Percentiles rank a stretch among this genome's conserved stretches.
Evolutionary conservation across 495 filamentous ascomycete genomes (phyloP).

Genomic region (Sphaerosporella brunnea): DNA sequence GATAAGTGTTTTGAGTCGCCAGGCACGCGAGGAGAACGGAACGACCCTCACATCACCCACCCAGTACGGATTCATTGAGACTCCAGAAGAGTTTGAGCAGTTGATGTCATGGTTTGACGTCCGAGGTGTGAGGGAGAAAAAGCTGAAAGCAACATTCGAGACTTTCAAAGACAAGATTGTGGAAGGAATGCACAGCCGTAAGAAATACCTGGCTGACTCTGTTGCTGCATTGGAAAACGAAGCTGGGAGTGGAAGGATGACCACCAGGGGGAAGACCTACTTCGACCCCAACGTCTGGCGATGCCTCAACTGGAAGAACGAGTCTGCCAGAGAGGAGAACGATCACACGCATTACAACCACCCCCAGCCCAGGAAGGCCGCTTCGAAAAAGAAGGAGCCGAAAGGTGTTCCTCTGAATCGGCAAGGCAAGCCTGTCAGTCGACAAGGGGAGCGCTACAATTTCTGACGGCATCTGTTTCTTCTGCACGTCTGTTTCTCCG

Average conservation of each 20-base stretch:
- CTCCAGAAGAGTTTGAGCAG: constrained; percentile 53
- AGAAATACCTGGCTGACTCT: constrained; percentile 44
- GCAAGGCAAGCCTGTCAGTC: constrained; percentile 24
- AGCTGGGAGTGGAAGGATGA: constrained; percentile 45
- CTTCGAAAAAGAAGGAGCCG: constrained; percentile 33
- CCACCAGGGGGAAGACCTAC: constrained; percentile 56
- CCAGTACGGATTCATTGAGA: constrained; percentile 84
- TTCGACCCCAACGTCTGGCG: constrained; percentile 42
- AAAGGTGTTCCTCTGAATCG: constrained; percentile 22
- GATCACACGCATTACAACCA: constrained; percentile 72
- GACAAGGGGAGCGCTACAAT: constrained; percentile 25
- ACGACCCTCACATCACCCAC: constrained; percentile 58
- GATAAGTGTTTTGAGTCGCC: constrained; percentile 69
- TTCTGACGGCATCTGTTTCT: constrained; percentile 10
- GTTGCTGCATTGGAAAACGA: constrained; percentile 37
- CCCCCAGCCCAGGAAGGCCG: constrained; percentile 44
- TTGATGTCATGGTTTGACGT: constrained; percentile 78
- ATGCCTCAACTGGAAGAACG: constrained; percentile 72
- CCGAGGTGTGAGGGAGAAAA: constrained; percentile 63
- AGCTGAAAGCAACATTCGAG: constrained; percentile 68
- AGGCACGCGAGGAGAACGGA: constrained; percentile 65
- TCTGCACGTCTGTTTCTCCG: background rate
- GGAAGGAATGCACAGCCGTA: constrained; percentile 60
- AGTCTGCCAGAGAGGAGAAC: constrained; percentile 50
- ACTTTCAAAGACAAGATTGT: constrained; percentile 59